Evolutionary conservation across 2,329 filamentous ascomycete genomes (phyloP).

Genomic region (Exophiala alcalophila): DNA sequence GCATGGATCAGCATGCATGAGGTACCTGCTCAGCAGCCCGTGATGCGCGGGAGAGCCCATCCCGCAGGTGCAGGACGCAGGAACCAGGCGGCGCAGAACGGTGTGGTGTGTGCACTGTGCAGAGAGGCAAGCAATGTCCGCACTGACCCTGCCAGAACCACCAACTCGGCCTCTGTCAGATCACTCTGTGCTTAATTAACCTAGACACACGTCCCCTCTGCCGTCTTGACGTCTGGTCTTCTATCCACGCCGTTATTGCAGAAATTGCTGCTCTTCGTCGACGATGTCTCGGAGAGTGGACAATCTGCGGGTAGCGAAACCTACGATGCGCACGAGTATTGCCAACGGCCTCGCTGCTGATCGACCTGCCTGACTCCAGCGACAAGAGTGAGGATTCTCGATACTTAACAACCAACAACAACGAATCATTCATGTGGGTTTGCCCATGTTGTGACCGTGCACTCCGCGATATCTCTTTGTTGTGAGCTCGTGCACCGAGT

Average conservation of each 20-base stretch:
- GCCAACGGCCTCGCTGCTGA: slow-evolving; percentile 1
- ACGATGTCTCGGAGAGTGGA: slow-evolving; percentile 16
- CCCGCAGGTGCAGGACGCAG: neutral
- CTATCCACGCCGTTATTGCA: neutral
- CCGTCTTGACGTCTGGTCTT: slow-evolving; percentile 6
- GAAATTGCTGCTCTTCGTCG: slow-evolving; percentile 4
- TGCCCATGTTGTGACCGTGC: no score
- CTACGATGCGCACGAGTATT: neutral
- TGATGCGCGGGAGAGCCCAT: no score
- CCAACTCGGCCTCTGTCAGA: neutral
- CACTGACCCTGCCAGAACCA: slow-evolving; percentile 13
- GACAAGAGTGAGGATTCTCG: no score
- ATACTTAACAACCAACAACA: no score
- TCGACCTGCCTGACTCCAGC: neutral
- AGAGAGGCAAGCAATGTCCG: no score
- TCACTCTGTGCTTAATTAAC: neutral
- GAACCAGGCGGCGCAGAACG: no score
- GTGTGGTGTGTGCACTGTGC: no score
- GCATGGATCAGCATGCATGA: no score
- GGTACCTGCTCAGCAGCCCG: no score
- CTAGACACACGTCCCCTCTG: slow-evolving; percentile 10
- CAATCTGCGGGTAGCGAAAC: slow-evolving; percentile 9
- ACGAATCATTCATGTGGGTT: no score
- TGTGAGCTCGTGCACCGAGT: no score
- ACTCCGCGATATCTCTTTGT: no score